phyloP scores from a whole-genome alignment of 805 yeast genomes.

The Scheffersomyces ergatensis region DNA sequence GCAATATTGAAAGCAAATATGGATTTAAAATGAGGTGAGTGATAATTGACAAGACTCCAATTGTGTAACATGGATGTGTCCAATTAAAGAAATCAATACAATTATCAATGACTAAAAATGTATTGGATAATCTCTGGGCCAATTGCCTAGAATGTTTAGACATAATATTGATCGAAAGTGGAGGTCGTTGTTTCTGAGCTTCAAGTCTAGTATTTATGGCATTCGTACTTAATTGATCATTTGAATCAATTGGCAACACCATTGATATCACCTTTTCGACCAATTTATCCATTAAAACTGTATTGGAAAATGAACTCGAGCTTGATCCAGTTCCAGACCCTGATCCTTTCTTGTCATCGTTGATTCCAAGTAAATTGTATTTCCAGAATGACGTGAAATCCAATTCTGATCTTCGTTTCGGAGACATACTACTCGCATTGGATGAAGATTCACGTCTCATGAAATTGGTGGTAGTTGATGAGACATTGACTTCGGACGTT shows the following conservation, averaged over 20 bases:
- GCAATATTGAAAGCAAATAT: slow-evolving; percentile 48
- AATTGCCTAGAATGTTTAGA: slow-evolving; percentile 63
- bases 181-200: slow-evolving; percentile 63
- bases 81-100: slow-evolving; percentile 57
- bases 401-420: slow-evolving; percentile 6
- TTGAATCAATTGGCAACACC: slow-evolving; percentile 60
- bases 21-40: slow-evolving; percentile 64
- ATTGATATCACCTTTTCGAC: slow-evolving; percentile 69
- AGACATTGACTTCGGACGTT: background rate
- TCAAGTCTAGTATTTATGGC: slow-evolving; percentile 52
- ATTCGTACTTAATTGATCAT: slow-evolving; percentile 41
- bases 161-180: slow-evolving; percentile 66
- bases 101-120: slow-evolving; percentile 61
- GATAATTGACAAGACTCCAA: slow-evolving; percentile 50
- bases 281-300: slow-evolving; percentile 48
- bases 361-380: slow-evolving; percentile 9
- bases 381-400: slow-evolving; percentile 23
- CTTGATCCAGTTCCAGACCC: background rate
- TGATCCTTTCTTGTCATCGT: slow-evolving; percentile 16
- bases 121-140: slow-evolving; percentile 59
- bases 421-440: background rate
- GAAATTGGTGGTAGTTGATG: background rate
- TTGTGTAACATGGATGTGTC: slow-evolving; percentile 60
- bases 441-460: background rate
- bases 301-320: background rate